These are phyloP conservation scores for Trichoderma sp. DNA, from an alignment of 2,329 filamentous ascomycete species.

Conservation along the genomic window DNA sequence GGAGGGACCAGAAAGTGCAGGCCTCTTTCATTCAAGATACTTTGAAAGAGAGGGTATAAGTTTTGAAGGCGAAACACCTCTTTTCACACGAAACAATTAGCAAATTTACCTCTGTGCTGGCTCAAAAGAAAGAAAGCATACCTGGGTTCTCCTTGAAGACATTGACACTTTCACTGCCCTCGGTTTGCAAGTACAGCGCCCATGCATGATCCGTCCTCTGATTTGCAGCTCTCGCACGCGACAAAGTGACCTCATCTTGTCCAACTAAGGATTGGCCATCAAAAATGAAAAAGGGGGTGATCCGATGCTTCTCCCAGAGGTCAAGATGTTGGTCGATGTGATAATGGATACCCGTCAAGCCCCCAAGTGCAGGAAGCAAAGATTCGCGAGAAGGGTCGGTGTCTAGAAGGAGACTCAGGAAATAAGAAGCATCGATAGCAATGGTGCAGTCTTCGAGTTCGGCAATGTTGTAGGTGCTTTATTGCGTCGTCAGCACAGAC, in stretches of 20 bases:
- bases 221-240: conserved; percentile 67
- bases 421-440: conserved; percentile 88
- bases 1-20: conserved; percentile 83
- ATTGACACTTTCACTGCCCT: conserved; percentile 78
- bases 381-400: conserved; percentile 76
- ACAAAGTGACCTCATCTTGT: conserved; percentile 70
- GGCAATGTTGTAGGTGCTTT: conserved; percentile 64
- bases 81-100: conserved; percentile 39
- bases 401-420: conserved; percentile 78
- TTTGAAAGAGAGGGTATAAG: conserved; percentile 77
- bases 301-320: conserved; percentile 68
- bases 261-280: conserved; percentile 81
- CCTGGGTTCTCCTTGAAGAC: conserved; percentile 81
- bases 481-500: neutral
- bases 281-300: conserved; percentile 88
- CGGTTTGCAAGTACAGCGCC: conserved; percentile 80
- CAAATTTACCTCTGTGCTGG: neutral
- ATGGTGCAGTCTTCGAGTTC: conserved; percentile 75
- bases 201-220: conserved; percentile 78
- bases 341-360: conserved; percentile 76
- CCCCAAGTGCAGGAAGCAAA: conserved; percentile 85
- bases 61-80: conserved; percentile 72
- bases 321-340: conserved; percentile 79
- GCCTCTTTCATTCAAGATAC: conserved; percentile 68
- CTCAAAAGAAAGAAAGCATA: conserved; percentile 44